Conservation (phyloP, 106 monocot species). For the Dendrobium catenatum region DNA sequence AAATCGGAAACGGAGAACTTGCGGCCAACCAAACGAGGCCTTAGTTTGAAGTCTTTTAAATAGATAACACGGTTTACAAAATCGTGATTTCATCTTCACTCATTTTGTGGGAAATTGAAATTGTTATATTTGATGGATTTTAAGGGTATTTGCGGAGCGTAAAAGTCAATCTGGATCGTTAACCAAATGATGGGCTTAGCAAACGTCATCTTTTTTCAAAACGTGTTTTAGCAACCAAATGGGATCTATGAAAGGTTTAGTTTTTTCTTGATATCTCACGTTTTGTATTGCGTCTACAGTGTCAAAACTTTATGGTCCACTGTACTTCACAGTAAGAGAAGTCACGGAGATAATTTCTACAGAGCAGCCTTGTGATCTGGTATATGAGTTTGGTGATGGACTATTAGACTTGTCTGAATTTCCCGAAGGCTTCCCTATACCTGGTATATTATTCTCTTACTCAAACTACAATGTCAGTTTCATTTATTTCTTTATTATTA, state of each 20-base stretch:
- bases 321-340: slow-evolving; percentile 61
- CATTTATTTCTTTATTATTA: not conserved
- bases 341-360: slow-evolving; percentile 66
- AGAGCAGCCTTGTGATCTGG: slow-evolving; percentile 79
- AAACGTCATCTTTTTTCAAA: not conserved
- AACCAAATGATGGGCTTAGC: not conserved
- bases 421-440: slow-evolving; percentile 56
- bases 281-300: slow-evolving; percentile 9
- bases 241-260: not conserved
- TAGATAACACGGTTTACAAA: not conserved
- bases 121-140: not conserved
- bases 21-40: too few species aligned
- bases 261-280: not conserved
- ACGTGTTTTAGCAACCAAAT: not conserved
- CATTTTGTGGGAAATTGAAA: not conserved
- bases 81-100: not conserved
- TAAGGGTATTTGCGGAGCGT: not conserved
- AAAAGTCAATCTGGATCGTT: not conserved
- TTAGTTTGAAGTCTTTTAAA: too few species aligned
- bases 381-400: slow-evolving; percentile 75
- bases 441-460: slow-evolving; percentile 27
- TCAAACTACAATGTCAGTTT: not conserved
- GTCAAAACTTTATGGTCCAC: slow-evolving; percentile 40
- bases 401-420: slow-evolving; percentile 32
- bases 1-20: too few species aligned